phyloP scores from a whole-genome alignment of 1,139 yeast species.

The Lodderomyces margitis region DNA sequence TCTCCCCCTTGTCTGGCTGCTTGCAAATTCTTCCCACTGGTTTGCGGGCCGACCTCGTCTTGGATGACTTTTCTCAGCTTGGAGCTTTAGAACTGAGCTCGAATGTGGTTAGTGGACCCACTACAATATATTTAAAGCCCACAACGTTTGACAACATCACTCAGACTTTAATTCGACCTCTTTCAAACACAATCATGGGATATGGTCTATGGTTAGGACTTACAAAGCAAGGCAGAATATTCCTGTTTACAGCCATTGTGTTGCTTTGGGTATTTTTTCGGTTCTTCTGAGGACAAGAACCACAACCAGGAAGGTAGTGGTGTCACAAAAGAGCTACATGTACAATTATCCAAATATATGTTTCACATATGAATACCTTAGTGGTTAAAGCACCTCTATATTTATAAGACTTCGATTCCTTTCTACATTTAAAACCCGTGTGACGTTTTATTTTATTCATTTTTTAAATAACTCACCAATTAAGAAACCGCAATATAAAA shows the following conservation, averaged over 20 bases:
- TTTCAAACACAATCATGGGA: conserved; percentile 39
- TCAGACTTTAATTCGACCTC: conserved; percentile 28
- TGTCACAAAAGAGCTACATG: neutral
- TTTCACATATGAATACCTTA: too few species aligned
- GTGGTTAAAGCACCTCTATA: neutral
- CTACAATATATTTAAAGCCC: conserved; percentile 44
- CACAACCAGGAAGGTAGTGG: neutral
- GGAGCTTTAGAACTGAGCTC: conserved; percentile 5
- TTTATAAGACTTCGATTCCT: neutral
- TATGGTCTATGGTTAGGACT: conserved; percentile 37
- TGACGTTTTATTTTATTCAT: neutral
- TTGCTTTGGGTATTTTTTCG: conserved; percentile 10
- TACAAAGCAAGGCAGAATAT: conserved; percentile 40
- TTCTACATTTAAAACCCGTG: neutral
- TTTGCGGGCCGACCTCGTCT: conserved; percentile 16
- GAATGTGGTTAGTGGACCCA: conserved; percentile 37
- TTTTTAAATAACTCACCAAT: neutral
- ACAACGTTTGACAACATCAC: conserved; percentile 34
- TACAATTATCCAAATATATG: neutral
- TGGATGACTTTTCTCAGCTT: conserved; percentile 6
- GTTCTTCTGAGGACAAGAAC: neutral
- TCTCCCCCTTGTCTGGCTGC: conserved; percentile 39
- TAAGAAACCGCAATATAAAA: too few species aligned
- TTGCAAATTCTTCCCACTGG: conserved; percentile 28
- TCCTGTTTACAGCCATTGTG: conserved; percentile 13